A percentile compares a stretch with the other conserved stretches of the same genome.
phyloP scores from a whole-genome alignment of 1,284 basidiomycete species.

The Vanrija humicola region DNA sequence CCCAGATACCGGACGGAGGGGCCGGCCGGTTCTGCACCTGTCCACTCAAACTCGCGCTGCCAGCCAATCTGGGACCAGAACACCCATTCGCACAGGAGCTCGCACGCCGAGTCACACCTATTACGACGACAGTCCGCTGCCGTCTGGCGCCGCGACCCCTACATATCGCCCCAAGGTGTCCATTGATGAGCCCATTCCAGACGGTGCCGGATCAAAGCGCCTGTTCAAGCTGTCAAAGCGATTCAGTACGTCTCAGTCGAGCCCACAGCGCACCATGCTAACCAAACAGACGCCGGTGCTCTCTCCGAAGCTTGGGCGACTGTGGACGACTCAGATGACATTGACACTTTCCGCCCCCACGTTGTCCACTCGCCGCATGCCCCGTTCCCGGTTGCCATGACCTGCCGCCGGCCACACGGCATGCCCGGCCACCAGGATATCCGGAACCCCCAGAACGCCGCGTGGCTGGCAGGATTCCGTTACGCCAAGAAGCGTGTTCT shows the following conservation, averaged over 20 bases:
- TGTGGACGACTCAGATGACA: conserved; percentile 51
- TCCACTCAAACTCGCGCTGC: too few species aligned
- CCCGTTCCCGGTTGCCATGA: conserved; percentile 69
- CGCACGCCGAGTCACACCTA: too few species aligned
- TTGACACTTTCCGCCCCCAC: conserved; percentile 55
- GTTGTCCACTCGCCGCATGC: conserved; percentile 59
- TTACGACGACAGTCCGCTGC: neutral
- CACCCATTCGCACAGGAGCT: too few species aligned
- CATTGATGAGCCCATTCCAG: conserved; percentile 24
- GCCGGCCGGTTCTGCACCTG: too few species aligned
- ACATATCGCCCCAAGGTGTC: conserved; percentile 12
- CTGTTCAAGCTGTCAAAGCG: conserved; percentile 47
- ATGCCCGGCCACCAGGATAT: conserved; percentile 54
- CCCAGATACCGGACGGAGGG: too few species aligned
- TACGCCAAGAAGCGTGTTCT: conserved; percentile 68
- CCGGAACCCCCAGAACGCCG: conserved; percentile 65
- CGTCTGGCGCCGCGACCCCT: conserved; percentile 5
- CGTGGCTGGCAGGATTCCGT: conserved; percentile 68
- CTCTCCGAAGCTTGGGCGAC: conserved; percentile 51
- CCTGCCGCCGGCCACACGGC: conserved; percentile 65
- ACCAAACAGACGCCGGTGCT: conserved; percentile 46
- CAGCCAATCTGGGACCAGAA: too few species aligned
- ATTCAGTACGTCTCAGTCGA: conserved; percentile 35
- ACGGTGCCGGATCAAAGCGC: conserved; percentile 37
- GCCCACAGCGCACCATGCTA: neutral